phyloP scores from a whole-genome alignment of 2,329 filamentous ascomycete species.

The Didymellaceae sp. region DNA sequence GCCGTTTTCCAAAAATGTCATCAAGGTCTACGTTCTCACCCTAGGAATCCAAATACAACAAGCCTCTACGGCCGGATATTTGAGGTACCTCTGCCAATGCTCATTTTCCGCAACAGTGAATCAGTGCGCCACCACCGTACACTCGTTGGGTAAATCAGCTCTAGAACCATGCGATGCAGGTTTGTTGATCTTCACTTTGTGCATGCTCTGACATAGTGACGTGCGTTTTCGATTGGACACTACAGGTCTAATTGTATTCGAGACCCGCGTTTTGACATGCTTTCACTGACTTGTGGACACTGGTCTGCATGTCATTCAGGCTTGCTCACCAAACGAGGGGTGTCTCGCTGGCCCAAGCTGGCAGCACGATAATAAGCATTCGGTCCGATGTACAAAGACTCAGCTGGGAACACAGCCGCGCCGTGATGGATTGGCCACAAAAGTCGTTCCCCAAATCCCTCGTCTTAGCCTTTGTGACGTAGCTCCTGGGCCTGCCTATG shows the following conservation, averaged over 20 bases:
- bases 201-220: conserved; percentile 20
- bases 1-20: conserved; percentile 38
- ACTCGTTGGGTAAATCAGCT: conserved; percentile 21
- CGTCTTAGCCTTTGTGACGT: conserved; percentile 31
- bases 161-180: conserved; percentile 18
- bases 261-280: conserved; percentile 30
- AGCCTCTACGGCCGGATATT: conserved; percentile 17
- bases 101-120: conserved; percentile 15
- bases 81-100: conserved; percentile 10
- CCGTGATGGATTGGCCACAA: conserved; percentile 28
- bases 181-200: conserved; percentile 22
- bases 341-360: conserved; percentile 34
- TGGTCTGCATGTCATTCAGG: conserved; percentile 25
- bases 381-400: conserved; percentile 41
- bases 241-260: conserved; percentile 30
- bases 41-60: conserved; percentile 26
- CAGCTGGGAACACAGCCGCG: conserved; percentile 32
- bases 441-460: conserved; percentile 17
- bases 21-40: conserved; percentile 23
- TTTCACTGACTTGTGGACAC: conserved; percentile 27
- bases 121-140: conserved; percentile 17
- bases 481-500: conserved; percentile 23
- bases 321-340: conserved; percentile 26
- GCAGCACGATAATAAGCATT: conserved; percentile 35
- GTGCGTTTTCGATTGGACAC: conserved; percentile 21